Evolutionary conservation across 2,329 filamentous ascomycete genomes (phyloP), one percentile per base, ranked within the genome.

Genomic region (Verticillium dahliae): DNA sequence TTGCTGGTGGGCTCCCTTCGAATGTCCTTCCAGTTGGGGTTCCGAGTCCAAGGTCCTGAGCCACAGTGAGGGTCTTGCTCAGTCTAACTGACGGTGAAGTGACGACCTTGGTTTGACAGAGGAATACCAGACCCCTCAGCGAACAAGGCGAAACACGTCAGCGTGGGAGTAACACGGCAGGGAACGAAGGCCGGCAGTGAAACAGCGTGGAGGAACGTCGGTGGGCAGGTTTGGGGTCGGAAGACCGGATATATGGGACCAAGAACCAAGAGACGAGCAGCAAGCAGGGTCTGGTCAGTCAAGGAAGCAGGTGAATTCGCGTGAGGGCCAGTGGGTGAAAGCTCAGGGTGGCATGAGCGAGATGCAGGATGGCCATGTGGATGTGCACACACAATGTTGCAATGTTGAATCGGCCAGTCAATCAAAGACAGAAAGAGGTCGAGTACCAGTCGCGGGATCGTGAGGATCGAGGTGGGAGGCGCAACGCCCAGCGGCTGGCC

Each of bases 241-340:
- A 35, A 35, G 33, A 56, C 54, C 57, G 64, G 63, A 66, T 66
- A 66, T 66, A 69, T 70, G 67, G 66, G 55, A 57, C 55, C 34
- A 57, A 18, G 55, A 18, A 34, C 37, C 35, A n/a, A 52, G 56
- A 75, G 72, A 34, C 75, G 72, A 0, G 77, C 80, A 1, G 0
- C 90, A 90, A 72, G 91, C 95, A 31, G 27, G 27, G 27, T 31
- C 1, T 80, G 77, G 73, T 92, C 88, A 39, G 73, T 92, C 88
- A 39, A 90, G 90, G 41, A 92, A 86, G 0, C 84, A 88, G 1
- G 88, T 83, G 18, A 52, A 52, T 3, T 52, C 11, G 41, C 9
- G 45, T 52, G 45, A 52, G 10, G 22, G 45, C 10, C 18, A 7
- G n/a, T 52, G 9, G 45, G 45, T 22, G 45, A 27, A 37, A 18